These are phyloP conservation scores for Termitomyces sp. DNA, from an alignment of 768 basidiomycete species.

Conservation along the genomic window DNA sequence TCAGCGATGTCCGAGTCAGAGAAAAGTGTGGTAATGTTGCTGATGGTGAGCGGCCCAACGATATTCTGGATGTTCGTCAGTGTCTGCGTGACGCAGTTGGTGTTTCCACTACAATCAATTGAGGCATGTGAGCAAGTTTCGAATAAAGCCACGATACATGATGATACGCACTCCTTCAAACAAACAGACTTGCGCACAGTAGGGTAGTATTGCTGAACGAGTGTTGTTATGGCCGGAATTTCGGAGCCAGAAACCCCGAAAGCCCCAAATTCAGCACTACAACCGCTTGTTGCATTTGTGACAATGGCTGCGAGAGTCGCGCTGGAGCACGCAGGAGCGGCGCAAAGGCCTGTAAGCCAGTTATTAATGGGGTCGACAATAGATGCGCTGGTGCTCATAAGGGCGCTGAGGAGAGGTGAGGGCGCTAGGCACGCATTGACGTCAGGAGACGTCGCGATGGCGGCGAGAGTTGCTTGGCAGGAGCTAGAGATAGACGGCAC, in stretches of 20 bases:
- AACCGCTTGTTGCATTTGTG: conserved; percentile 47
- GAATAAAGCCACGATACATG: not conserved
- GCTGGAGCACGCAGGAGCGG: conserved; percentile 52
- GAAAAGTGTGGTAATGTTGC: conserved; percentile 22
- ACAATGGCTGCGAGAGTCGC: conserved; percentile 53
- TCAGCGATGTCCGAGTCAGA: not conserved
- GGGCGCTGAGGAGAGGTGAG: conserved; percentile 37
- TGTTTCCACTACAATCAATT: conserved; percentile 25
- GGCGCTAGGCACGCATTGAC: conserved; percentile 49
- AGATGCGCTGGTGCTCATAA: conserved; percentile 25
- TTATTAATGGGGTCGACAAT: conserved; percentile 47
- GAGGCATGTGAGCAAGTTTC: not conserved
- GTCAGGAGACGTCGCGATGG: conserved; percentile 40
- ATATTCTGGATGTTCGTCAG: conserved; percentile 48
- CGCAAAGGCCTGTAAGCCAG: conserved; percentile 62
- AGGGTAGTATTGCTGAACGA: conserved; percentile 56
- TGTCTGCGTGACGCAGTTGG: conserved; percentile 53
- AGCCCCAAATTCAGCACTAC: conserved; percentile 33
- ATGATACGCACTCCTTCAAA: conserved; percentile 56
- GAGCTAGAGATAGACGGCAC: conserved; percentile 36
- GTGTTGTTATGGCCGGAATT: conserved; percentile 20
- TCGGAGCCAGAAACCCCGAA: conserved; percentile 22
- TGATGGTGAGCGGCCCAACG: conserved; percentile 33
- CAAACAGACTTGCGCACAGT: conserved; percentile 53
- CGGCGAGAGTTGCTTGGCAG: conserved; percentile 46